Evolutionary conservation across 192 early-diverging fungal species (phyloP).

Genomic region (Umbelopsis sp.): DNA sequence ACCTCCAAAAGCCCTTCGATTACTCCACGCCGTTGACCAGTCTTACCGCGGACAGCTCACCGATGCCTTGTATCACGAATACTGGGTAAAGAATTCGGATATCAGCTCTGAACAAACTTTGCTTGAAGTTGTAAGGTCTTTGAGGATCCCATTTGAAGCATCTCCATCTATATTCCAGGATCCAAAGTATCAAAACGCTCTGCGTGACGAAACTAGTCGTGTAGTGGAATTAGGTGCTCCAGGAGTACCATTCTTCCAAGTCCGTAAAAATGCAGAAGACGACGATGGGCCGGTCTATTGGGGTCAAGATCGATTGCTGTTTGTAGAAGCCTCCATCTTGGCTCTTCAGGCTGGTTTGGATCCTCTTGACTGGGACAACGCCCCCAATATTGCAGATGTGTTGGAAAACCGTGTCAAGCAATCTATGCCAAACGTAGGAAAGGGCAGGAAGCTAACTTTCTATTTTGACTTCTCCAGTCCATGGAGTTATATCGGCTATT

Average conservation of each 20-base stretch:
- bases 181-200: slow-evolving; percentile 5
- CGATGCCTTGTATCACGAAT: slow-evolving; percentile 27
- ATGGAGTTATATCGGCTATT: slow-evolving; percentile 25
- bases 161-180: slow-evolving; percentile 16
- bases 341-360: background rate
- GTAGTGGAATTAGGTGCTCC: slow-evolving; percentile 20
- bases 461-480: slow-evolving; percentile 30
- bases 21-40: slow-evolving; percentile 19
- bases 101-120: slow-evolving; percentile 6
- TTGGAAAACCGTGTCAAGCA: background rate
- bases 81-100: slow-evolving; percentile 29
- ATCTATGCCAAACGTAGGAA: background rate
- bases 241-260: slow-evolving; percentile 22
- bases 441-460: slow-evolving; percentile 21
- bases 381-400: background rate
- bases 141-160: slow-evolving; percentile 20
- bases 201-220: slow-evolving; percentile 15
- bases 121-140: background rate
- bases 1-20: slow-evolving; percentile 27
- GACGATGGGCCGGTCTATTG: slow-evolving; percentile 14
- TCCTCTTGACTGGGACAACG: slow-evolving; percentile 19
- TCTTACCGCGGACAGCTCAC: slow-evolving; percentile 22
- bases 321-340: slow-evolving; percentile 24
- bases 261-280: background rate
- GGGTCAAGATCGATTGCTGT: slow-evolving; percentile 31